Conservation (phyloP, 1,284 basidiomycete genomes). For the Melampsora larici-populina region DNA sequence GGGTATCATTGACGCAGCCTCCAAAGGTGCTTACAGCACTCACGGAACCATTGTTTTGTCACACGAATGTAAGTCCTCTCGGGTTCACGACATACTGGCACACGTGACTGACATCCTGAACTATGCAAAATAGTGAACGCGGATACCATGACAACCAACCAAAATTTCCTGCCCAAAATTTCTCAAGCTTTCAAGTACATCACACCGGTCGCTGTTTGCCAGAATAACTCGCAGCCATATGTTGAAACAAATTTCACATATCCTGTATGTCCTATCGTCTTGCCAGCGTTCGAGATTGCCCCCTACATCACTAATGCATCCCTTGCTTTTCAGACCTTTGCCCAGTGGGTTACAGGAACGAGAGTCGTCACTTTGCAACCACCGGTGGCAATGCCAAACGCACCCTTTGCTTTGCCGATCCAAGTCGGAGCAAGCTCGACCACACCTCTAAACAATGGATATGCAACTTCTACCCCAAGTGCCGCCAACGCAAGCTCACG, state of each 20-base stretch:
- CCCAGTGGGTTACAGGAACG: constrained; percentile 31
- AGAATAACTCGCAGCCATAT: constrained; percentile 57
- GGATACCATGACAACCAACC: constrained; percentile 41
- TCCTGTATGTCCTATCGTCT: constrained; percentile 44
- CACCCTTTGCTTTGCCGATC: constrained; percentile 1
- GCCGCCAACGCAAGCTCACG: too few species aligned
- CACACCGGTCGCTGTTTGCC: constrained; percentile 54
- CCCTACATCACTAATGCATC: background rate
- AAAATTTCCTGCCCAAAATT: constrained; percentile 45
- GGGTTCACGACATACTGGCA: constrained; percentile 49
- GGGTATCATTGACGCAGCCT: constrained; percentile 53
- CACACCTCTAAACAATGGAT: background rate
- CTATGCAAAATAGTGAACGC: constrained; percentile 46
- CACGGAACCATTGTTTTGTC: constrained; percentile 57
- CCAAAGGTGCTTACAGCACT: constrained; percentile 53
- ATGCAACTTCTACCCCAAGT: too few species aligned
- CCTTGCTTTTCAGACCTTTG: constrained; percentile 13
- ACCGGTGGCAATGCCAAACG: constrained; percentile 17
- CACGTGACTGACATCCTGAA: constrained; percentile 44
- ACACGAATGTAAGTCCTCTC: constrained; percentile 57
- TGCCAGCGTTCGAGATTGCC: background rate
- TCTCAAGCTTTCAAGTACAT: constrained; percentile 49
- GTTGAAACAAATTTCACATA: constrained; percentile 55
- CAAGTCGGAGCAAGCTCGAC: background rate
- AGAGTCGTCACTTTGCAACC: background rate